Evolutionary conservation across 1,139 yeast genomes (phyloP), one percentile per base, ranked within the genome.

Genomic region (Zygoascus hellenicus): DNA sequence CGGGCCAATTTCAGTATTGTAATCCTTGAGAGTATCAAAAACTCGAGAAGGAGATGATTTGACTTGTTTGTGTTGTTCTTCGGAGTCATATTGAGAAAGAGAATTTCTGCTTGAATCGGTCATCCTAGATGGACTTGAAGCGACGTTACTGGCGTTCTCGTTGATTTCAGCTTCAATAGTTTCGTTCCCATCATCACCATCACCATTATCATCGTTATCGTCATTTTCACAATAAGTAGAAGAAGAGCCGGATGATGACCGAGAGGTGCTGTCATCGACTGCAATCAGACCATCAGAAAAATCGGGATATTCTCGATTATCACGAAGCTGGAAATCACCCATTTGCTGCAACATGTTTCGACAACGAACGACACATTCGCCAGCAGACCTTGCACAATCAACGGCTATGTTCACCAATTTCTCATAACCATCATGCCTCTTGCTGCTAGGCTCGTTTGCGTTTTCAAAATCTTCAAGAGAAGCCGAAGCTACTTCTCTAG

Each of bases 241-340:
- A 15, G 43, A 41, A 30, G 46, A 43, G 6, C 33, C 37, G 15
- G 32, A 35, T n/a, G 45, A 42, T 9, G 39, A 34, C 9, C 34
- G 34, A 10, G 45, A 42, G 10, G 35, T 34, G 28, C 35, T 34
- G 16, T 31, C 35, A 17, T 32, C 36, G 26, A 51, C 48, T 31
- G 60, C 57, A 28, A 77, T 76, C 45, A 83, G 69, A 1, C 88
- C 90, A 46, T 71, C 66, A 1, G 92, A 76, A 58, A 86, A 86
- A 61, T 88, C 89, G 1, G 92, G 87, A 59, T 86, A 87, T 29
- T 80, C 73, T 55, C 94, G 71, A 46, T 78, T 81, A 1, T 74
- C 63, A 32, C 82, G 79, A 47, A 88, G 68, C 58, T 77, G 78
- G 64, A 86, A 85, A 60, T 87, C 94, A 19, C 94, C 90, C 17